Evolutionary conservation across 2,329 filamentous ascomycete genomes (phyloP).

Genomic region (Fusarium drepaniforme): DNA sequence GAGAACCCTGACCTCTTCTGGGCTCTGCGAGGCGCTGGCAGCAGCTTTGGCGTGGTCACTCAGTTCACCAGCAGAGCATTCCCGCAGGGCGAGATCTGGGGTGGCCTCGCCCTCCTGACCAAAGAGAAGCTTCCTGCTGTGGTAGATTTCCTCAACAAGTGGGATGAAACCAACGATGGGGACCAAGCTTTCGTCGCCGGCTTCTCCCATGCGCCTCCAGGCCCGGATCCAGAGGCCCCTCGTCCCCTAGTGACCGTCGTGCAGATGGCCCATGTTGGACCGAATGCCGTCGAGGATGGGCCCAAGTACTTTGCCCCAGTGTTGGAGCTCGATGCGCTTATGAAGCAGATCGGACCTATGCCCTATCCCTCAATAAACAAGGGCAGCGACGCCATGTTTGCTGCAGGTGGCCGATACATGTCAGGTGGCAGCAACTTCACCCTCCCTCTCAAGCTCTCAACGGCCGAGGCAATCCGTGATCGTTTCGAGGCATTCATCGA

Average conservation of each 20-base stretch:
- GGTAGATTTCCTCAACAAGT: conserved; percentile 47
- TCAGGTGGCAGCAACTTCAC: conserved; percentile 59
- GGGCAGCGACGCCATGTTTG: conserved; percentile 51
- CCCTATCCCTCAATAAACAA: conserved; percentile 57
- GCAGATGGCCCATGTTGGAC: conserved; percentile 37
- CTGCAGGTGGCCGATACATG: conserved; percentile 51
- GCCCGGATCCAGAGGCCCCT: conserved; percentile 36
- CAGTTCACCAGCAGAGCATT: conserved; percentile 51
- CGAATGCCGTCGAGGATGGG: conserved; percentile 31
- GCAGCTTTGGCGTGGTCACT: conserved; percentile 58
- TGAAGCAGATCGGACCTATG: conserved; percentile 53
- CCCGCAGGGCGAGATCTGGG: conserved; percentile 49
- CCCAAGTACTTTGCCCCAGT: conserved; percentile 50
- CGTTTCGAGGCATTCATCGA: conserved; percentile 32
- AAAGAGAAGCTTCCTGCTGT: conserved; percentile 43
- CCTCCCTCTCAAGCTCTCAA: conserved; percentile 50
- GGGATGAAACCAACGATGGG: conserved; percentile 43
- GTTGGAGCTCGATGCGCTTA: conserved; percentile 51
- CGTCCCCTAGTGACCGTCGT: conserved; percentile 30
- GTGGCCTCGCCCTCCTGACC: conserved; percentile 45
- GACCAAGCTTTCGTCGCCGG: conserved; percentile 31
- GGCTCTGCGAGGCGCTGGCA: conserved; percentile 55
- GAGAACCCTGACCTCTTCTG: conserved; percentile 59
- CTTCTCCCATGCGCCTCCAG: conserved; percentile 30
- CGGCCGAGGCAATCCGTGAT: conserved; percentile 35